Base-by-base conservation (phyloP, 2,329 filamentous ascomycete species). In the Hypoxylon sp. region DNA sequence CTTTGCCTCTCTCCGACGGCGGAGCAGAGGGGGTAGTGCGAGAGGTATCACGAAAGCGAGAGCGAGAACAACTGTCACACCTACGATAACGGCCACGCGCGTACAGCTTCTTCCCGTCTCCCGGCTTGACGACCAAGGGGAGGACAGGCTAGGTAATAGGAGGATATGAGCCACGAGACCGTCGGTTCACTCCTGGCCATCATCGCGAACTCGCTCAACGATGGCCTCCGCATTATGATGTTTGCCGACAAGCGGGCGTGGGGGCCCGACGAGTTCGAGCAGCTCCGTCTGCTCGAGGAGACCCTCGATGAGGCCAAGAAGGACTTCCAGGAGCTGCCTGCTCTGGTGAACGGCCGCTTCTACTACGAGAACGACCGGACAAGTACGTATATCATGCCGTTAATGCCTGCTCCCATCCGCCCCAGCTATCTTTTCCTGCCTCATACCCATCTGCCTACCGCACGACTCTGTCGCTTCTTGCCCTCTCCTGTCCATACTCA, bases 181-280 rank as follows among this genome's bases (percentile, higher is more conserved):
- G 82, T 86, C 69, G 84, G 84, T 68, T 79, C 79, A 63, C 77
- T 85, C 68, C 80, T 86, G 70, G 83, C 83, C 68, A 76, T 76
- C 73, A 84, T 86, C 71, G 84, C 83, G 65, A 81, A 77, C 60
- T 76, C 79, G 48, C 71, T 86, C 65, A 77, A 76, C 67, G 81
- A 84, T 63, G 78, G 77, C 56, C 72, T 85, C 65, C 82, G 81
- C 67, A 80, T 81, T 64, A 74, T 86, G 67, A 77, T 77, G 73
- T 78, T 83, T 64, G 79, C 83, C 66, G 83, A 86, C 71, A 85
- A 85, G 73, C 78, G 78, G 40, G 79, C 81, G 60, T 86, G 84
- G 84, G 81, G 79, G 0, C 74, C 77, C 18, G 83, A 85, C 75
- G 83, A 86, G 74, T 80, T 83, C 68, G 83, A 86, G 68, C 84